Conservation (phyloP, 2,329 filamentous ascomycete species). For the Emergomyces orientalis region DNA sequence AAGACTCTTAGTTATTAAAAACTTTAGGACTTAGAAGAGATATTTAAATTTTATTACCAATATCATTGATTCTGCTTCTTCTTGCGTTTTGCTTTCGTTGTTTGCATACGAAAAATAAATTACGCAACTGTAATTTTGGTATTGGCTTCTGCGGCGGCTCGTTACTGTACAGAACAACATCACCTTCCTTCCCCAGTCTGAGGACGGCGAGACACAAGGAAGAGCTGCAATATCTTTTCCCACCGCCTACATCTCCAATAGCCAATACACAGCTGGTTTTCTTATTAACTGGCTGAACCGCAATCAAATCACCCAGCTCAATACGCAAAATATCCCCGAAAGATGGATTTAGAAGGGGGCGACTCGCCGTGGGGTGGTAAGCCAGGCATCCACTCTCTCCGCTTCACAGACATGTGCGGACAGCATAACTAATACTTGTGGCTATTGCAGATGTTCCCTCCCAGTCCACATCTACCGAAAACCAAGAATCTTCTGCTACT, state of each 20-base stretch:
- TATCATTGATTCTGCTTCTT: not conserved
- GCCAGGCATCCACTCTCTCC: conserved; percentile 22
- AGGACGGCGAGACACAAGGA: no score
- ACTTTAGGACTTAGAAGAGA: not conserved
- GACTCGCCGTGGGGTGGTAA: conserved; percentile 45
- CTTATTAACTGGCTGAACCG: not conserved
- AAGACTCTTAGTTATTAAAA: not conserved
- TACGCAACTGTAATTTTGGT: conserved; percentile 4
- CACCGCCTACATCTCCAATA: not conserved
- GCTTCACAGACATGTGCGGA: conserved; percentile 2
- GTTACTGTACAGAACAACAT: not conserved
- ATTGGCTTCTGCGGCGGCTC: not conserved
- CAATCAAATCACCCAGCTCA: not conserved
- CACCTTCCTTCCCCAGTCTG: not conserved
- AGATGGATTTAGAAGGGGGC: conserved; percentile 35
- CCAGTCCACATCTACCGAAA: conserved; percentile 27
- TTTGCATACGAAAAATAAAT: not conserved
- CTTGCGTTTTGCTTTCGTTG: not conserved
- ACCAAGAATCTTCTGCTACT: conserved; percentile 20
- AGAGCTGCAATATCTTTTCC: not conserved
- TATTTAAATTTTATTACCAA: not conserved
- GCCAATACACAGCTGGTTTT: not conserved
- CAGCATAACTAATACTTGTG: conserved; percentile 19
- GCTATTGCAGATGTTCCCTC: conserved; percentile 38
- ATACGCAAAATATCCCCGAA: not conserved